Evolutionary conservation across 257 asterid species (phyloP).

Genomic region (Rehmannia glutinosa): DNA sequence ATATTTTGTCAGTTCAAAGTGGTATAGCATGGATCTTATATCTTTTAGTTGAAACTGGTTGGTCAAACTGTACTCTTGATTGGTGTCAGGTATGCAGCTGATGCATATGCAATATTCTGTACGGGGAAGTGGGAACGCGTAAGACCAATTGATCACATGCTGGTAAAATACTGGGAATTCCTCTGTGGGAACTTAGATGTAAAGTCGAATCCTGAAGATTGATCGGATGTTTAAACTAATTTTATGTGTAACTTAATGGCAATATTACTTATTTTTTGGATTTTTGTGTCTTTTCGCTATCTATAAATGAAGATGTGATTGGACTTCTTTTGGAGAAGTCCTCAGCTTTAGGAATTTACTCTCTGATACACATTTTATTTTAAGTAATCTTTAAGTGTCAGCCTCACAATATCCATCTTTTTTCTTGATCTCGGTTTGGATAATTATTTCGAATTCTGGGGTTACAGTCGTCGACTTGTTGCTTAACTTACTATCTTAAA

Average conservation of each 20-base stretch:
- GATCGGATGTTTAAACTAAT: not conserved
- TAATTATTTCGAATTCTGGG: too few species aligned
- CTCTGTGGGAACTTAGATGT: constrained; percentile 22
- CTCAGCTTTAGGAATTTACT: not conserved
- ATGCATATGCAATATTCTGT: constrained; percentile 79
- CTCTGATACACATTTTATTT: too few species aligned
- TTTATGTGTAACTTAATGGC: not conserved
- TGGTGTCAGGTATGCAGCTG: constrained; percentile 69
- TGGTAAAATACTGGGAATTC: constrained; percentile 64
- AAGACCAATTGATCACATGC: constrained; percentile 67
- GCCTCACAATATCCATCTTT: too few species aligned
- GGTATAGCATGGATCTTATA: not conserved
- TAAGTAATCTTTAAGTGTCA: too few species aligned
- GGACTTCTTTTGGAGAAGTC: not conserved
- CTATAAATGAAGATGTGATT: not conserved
- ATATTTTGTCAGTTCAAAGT: not conserved
- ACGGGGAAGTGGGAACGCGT: constrained; percentile 68
- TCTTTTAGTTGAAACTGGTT: not conserved
- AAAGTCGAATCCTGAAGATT: constrained; percentile 1
- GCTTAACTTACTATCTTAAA: too few species aligned
- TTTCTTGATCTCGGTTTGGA: too few species aligned
- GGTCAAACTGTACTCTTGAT: not conserved
- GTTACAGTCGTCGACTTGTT: too few species aligned
- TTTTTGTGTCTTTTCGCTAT: not conserved
- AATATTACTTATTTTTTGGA: not conserved